phyloP scores from a whole-genome alignment of 2,329 filamentous ascomycete species.

The Penicillium glabrum region DNA sequence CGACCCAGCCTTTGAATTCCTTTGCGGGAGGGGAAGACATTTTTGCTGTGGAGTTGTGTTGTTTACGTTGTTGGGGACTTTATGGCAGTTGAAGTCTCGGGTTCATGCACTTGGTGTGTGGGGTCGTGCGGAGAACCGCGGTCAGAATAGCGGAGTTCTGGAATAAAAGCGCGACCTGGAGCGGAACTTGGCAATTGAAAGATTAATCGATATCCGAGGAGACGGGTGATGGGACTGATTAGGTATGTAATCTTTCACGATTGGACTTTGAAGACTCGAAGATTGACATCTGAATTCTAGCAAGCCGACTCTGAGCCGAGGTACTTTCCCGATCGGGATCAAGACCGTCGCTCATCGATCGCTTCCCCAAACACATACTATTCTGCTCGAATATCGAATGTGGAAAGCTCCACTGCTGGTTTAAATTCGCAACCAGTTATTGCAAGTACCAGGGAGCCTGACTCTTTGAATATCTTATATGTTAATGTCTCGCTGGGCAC shows the following conservation, averaged over 20 bases:
- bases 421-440: too few species aligned
- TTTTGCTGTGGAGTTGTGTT: not conserved
- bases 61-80: not conserved
- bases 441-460: too few species aligned
- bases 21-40: constrained; percentile 11
- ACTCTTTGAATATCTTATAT: too few species aligned
- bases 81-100: not conserved
- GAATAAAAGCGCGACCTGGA: not conserved
- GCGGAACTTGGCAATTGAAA: not conserved
- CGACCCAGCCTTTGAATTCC: constrained; percentile 44
- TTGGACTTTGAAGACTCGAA: not conserved
- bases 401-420: too few species aligned
- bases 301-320: constrained; percentile 1
- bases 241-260: not conserved
- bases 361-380: too few species aligned
- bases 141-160: not conserved
- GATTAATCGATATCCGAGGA: not conserved
- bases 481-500: too few species aligned
- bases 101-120: not conserved
- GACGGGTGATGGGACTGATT: not conserved
- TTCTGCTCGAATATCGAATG: too few species aligned
- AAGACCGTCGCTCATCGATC: not conserved
- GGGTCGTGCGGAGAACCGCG: constrained; percentile 5
- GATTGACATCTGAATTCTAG: not conserved
- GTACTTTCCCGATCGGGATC: constrained; percentile 4